Percentiles rank a stretch among this genome's conserved stretches.
Conservation (phyloP, 495 filamentous ascomycete genomes). For the Platismatia glauca region DNA sequence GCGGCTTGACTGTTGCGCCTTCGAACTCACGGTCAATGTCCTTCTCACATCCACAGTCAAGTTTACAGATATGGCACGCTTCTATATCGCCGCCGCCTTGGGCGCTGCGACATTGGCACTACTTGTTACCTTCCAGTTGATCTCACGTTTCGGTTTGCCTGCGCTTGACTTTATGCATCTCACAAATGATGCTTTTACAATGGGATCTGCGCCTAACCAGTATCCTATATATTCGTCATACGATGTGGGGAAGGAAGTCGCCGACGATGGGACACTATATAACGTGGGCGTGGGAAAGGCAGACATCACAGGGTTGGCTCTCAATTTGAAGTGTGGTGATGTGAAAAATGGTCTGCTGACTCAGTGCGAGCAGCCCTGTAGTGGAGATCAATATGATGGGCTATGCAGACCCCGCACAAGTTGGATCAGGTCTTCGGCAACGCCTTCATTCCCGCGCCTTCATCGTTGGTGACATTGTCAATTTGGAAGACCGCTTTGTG, state of each 20-base stretch:
- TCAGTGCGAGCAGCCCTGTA: conserved; percentile 43
- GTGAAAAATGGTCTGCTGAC: conserved; percentile 28
- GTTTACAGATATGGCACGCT: conserved; percentile 22
- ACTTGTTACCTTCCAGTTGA: conserved; percentile 27
- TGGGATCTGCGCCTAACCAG: conserved; percentile 4
- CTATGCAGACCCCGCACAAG: conserved; percentile 79
- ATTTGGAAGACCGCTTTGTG: conserved; percentile 64
- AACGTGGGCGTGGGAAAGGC: conserved; percentile 87
- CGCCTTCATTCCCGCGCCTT: conserved; percentile 86
- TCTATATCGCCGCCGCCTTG: conserved; percentile 23
- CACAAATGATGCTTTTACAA: background rate
- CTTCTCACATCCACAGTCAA: background rate
- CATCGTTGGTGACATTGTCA: conserved; percentile 63
- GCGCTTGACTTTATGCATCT: conserved; percentile 21
- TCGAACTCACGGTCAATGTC: conserved; percentile 7
- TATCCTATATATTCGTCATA: conserved; percentile 11
- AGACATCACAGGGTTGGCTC: conserved; percentile 76
- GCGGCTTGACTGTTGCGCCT: no score
- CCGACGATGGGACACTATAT: conserved; percentile 46
- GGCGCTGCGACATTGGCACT: conserved; percentile 18
- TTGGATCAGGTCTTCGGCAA: conserved; percentile 82
- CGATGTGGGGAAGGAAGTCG: background rate
- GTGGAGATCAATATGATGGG: conserved; percentile 89
- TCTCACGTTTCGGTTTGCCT: conserved; percentile 24
- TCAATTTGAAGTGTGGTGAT: conserved; percentile 35